Conservation (phyloP, 2,329 filamentous ascomycete species). For the Colletotrichum sp. region DNA sequence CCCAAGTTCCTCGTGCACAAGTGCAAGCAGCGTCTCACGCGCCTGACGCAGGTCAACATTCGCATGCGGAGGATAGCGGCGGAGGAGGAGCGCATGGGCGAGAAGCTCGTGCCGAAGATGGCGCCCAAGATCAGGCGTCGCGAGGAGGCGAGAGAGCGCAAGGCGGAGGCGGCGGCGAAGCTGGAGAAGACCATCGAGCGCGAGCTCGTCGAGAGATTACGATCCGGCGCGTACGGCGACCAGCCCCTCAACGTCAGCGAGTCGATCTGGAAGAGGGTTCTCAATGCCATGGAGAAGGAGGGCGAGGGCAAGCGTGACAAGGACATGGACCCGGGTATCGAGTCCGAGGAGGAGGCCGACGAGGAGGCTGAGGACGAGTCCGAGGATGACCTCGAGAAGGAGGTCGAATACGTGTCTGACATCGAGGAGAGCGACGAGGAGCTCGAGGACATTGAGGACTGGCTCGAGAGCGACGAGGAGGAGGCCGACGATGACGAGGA, state of each 20-base stretch:
- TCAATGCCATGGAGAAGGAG: constrained; percentile 85
- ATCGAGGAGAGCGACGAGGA: constrained; percentile 79
- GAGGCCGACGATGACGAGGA: constrained; percentile 65
- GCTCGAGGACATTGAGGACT: constrained; percentile 84
- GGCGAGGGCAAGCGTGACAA: constrained; percentile 84
- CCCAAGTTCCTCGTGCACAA: constrained; percentile 93
- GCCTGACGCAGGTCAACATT: constrained; percentile 90
- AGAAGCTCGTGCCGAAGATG: constrained; percentile 85
- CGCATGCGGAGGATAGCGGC: constrained; percentile 79
- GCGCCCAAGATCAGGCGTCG: constrained; percentile 86
- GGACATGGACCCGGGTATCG: constrained; percentile 87
- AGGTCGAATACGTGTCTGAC: constrained; percentile 93
- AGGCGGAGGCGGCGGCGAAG: constrained; percentile 85
- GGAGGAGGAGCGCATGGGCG: constrained; percentile 88
- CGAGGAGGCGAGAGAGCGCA: constrained; percentile 77
- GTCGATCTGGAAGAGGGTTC: constrained; percentile 95
- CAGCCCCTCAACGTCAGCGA: constrained; percentile 95
- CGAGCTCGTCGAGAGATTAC: constrained; percentile 87
- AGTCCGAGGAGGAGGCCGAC: constrained; percentile 74
- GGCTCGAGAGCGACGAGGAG: constrained; percentile 77
- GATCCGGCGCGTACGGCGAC: constrained; percentile 93
- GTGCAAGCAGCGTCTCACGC: constrained; percentile 93
- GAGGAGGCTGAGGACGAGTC: constrained; percentile 71
- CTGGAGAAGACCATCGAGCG: constrained; percentile 95
- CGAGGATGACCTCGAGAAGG: constrained; percentile 71